phyloP scores from a whole-genome alignment of 2,329 filamentous ascomycete species.

The Aspergillus arachidicola region DNA sequence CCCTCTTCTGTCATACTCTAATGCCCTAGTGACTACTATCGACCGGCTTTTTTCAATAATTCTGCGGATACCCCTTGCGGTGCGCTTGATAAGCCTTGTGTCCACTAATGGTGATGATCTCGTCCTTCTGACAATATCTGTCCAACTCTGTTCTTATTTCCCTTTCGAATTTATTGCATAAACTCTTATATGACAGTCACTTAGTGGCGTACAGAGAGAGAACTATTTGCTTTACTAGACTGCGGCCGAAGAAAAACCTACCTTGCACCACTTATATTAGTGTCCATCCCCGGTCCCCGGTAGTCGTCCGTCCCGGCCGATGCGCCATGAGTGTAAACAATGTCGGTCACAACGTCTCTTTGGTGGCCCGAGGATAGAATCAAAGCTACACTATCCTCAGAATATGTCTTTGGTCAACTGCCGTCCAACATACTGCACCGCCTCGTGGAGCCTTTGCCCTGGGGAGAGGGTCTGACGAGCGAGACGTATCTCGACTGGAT shows the following conservation, averaged over 20 bases:
- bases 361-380: slow-evolving; percentile 53
- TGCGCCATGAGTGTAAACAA: slow-evolving; percentile 23
- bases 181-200: slow-evolving; percentile 5
- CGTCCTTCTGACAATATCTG: slow-evolving; percentile 12
- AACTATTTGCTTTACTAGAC: neutral
- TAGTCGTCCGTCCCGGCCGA: slow-evolving; percentile 1
- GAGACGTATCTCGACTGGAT: slow-evolving; percentile 66
- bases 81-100: slow-evolving; percentile 30
- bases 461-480: slow-evolving; percentile 50
- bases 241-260: slow-evolving; percentile 5
- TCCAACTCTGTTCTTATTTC: slow-evolving; percentile 10
- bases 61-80: slow-evolving; percentile 25
- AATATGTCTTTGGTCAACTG: slow-evolving; percentile 42
- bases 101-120: slow-evolving; percentile 11
- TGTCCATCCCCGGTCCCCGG: slow-evolving; percentile 2
- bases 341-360: slow-evolving; percentile 36
- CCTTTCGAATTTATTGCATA: slow-evolving; percentile 6
- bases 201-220: slow-evolving; percentile 5
- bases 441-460: slow-evolving; percentile 41
- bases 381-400: slow-evolving; percentile 43
- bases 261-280: slow-evolving; percentile 12
- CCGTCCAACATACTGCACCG: slow-evolving; percentile 39
- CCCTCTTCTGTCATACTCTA: neutral
- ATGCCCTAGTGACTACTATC: slow-evolving; percentile 21
- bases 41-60: slow-evolving; percentile 21